Percentiles rank a stretch among this genome's conserved stretches.
Evolutionary conservation across 495 filamentous ascomycete species (phyloP).

Genomic region (Podospora pseudocomata): DNA sequence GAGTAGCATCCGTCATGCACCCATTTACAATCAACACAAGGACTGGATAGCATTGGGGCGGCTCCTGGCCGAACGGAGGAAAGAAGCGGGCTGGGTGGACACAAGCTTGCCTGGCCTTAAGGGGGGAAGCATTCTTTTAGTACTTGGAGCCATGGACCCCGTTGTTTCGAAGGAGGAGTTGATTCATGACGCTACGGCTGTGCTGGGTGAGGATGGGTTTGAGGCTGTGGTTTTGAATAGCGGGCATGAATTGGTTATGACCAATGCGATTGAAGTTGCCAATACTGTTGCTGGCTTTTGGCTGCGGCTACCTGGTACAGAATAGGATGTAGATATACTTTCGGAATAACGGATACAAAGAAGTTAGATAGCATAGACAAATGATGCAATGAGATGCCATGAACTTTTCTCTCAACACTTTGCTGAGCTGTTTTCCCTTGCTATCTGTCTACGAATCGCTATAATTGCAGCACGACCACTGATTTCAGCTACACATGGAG

Average conservation of each 20-base stretch:
- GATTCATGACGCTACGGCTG: constrained; percentile 42
- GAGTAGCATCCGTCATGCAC: constrained; percentile 50
- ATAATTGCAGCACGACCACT: not conserved
- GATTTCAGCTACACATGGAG: not conserved
- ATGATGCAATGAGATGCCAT: not conserved
- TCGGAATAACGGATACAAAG: not conserved
- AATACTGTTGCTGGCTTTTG: constrained; percentile 41
- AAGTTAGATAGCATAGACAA: not conserved
- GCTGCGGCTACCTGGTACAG: constrained; percentile 12
- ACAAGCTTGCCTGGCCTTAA: constrained; percentile 34
- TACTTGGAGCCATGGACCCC: constrained; percentile 53
- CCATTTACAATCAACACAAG: constrained; percentile 52
- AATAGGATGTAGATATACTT: not conserved
- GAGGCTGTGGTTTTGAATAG: constrained; percentile 45
- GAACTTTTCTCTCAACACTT: not conserved
- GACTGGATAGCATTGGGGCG: constrained; percentile 57
- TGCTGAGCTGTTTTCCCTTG: no score
- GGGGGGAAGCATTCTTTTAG: constrained; percentile 48
- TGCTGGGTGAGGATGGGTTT: constrained; percentile 44
- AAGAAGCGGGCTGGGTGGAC: constrained; percentile 11
- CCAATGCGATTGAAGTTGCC: constrained; percentile 38
- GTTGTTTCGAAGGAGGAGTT: constrained; percentile 52
- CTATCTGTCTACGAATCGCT: no score
- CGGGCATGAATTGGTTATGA: constrained; percentile 52
- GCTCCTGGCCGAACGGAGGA: constrained; percentile 44